Conservation (phyloP, 1,139 yeast species). For the Kodamaea ohmeri region DNA sequence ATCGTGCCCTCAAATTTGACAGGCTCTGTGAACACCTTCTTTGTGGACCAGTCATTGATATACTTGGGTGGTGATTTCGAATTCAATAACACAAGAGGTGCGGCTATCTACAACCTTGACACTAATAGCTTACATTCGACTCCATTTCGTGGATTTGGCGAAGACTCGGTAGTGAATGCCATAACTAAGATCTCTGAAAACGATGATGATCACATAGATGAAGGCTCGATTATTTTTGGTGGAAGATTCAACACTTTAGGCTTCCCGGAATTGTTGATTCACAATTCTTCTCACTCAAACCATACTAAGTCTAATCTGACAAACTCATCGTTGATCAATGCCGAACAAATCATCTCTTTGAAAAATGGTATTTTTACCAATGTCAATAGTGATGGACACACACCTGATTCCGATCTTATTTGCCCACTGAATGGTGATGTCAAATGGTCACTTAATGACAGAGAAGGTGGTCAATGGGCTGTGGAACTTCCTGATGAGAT, state of each 20-base stretch:
- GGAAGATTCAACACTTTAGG: slow-evolving; percentile 72
- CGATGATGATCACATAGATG: slow-evolving; percentile 14
- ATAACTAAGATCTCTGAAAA: slow-evolving; percentile 48
- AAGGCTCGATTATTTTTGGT: slow-evolving; percentile 63
- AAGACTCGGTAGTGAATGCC: slow-evolving; percentile 58
- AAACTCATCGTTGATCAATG: slow-evolving; percentile 42
- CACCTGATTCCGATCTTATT: slow-evolving; percentile 36
- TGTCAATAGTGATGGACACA: slow-evolving; percentile 45
- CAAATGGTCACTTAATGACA: slow-evolving; percentile 58
- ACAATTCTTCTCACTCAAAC: slow-evolving; percentile 27
- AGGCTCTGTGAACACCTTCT: slow-evolving; percentile 56
- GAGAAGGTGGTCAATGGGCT: slow-evolving; percentile 64
- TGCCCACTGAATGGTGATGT: slow-evolving; percentile 54
- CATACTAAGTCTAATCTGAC: slow-evolving; percentile 25
- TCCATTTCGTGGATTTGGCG: slow-evolving; percentile 77
- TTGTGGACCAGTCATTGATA: slow-evolving; percentile 45
- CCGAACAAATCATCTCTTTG: slow-evolving; percentile 69
- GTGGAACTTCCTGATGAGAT: slow-evolving; percentile 56
- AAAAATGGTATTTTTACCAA: slow-evolving; percentile 58
- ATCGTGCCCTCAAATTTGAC: slow-evolving; percentile 34
- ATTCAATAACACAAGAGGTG: slow-evolving; percentile 56
- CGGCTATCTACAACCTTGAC: slow-evolving; percentile 61
- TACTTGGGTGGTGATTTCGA: slow-evolving; percentile 82
- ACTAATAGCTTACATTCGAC: slow-evolving; percentile 44
- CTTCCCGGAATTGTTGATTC: slow-evolving; percentile 41